Conservation (phyloP, 495 filamentous ascomycete genomes). For the Aspergillus cristatus region DNA sequence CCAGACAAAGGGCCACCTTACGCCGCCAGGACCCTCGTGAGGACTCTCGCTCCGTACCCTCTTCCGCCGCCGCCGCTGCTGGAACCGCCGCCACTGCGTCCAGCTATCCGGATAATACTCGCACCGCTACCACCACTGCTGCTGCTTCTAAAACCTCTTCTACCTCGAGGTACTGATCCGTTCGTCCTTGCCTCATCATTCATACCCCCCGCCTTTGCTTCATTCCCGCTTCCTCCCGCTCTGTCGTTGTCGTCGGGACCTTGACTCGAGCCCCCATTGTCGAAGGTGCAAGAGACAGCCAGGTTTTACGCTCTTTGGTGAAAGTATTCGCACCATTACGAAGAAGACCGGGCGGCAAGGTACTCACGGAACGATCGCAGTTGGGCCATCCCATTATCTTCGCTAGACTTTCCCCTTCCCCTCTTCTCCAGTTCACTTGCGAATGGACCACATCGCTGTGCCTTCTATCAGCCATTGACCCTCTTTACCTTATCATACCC, state of each 20-base stretch:
- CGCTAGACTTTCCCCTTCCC: not conserved
- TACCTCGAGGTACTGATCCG: not conserved
- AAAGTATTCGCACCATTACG: too few species aligned
- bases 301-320: too few species aligned
- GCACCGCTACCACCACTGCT: conserved; percentile 17
- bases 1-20: conserved; percentile 39
- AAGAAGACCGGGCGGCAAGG: too few species aligned
- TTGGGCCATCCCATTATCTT: too few species aligned
- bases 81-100: conserved; percentile 35
- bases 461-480: not conserved
- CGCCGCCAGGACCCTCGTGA: conserved; percentile 43
- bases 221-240: too few species aligned
- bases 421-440: not conserved
- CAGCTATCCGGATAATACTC: conserved; percentile 21
- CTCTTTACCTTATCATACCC: conserved; percentile 1
- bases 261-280: too few species aligned
- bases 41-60: conserved; percentile 32
- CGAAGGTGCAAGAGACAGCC: too few species aligned
- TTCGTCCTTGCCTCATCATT: conserved; percentile 1
- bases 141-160: conserved; percentile 5
- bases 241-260: too few species aligned
- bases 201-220: conserved; percentile 1
- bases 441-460: conserved; percentile 3
- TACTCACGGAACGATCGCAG: too few species aligned
- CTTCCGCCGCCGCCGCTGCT: conserved; percentile 13